These are phyloP conservation scores for Meira nashicola DNA, from an alignment of 1,284 basidiomycete genomes.

Conservation along the genomic window DNA sequence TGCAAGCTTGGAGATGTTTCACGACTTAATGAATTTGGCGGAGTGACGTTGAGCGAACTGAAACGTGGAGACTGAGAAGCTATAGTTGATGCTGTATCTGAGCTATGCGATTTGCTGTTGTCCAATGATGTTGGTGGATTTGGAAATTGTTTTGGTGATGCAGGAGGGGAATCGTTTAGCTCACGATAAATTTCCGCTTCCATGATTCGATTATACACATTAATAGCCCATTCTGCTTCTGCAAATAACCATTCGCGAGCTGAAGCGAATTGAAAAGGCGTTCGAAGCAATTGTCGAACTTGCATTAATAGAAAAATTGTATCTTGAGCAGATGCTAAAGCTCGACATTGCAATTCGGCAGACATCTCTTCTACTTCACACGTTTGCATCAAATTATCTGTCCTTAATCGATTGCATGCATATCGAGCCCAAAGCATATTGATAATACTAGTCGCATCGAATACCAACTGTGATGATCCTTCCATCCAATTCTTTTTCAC, in stretches of 20 bases:
- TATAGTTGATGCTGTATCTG: no score
- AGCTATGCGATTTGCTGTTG: no score
- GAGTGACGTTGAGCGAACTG: no score
- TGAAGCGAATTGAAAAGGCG: not conserved
- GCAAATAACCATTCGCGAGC: not conserved
- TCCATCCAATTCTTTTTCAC: not conserved
- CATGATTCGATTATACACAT: not conserved
- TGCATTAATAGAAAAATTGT: not conserved
- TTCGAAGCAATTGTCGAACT: not conserved
- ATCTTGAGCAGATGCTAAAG: constrained; percentile 2
- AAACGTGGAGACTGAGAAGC: no score
- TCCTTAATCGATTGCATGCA: not conserved
- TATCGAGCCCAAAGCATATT: not conserved
- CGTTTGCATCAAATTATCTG: constrained; percentile 2
- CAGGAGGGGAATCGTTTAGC: not conserved
- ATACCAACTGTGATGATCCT: not conserved
- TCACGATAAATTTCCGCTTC: not conserved
- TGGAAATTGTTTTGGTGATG: not conserved
- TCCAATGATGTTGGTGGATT: no score
- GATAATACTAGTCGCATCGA: constrained; percentile 1
- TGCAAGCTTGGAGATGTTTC: no score
- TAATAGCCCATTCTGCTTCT: constrained; percentile 1
- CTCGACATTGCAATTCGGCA: not conserved
- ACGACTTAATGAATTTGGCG: no score
- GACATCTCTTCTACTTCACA: not conserved